Evolutionary conservation across 352 stramenopile genomes (phyloP), one percentile per base, ranked within the genome.

Genomic region (Pythium plurisporium): DNA sequence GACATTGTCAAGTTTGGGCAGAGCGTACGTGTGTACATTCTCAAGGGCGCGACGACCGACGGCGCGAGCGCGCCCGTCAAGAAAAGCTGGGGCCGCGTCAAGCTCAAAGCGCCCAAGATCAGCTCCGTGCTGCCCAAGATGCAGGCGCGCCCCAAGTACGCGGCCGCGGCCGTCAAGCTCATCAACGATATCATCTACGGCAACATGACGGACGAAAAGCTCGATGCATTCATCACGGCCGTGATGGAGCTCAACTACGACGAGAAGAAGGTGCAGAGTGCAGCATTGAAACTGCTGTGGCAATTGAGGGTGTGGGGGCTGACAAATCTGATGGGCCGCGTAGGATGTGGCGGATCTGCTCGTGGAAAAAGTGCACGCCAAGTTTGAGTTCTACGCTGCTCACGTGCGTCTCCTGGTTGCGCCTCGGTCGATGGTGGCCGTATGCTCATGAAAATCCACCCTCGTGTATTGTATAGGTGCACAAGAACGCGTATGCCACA

Each of bases 1-100:
- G 86, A 95, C 48, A 70, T 88, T 9, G 71, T 95, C 51, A 91
- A 88, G 55, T 95, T 95, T 55, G 86, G 86, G 9, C 86, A 95
- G 57, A 95, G 86, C 64, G 78, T 93, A 19, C 83, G 86, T 41
- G 67, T 91, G 48, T 95, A 95, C 49, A 79, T 89, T 17, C 49
- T 95, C 17, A 92, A 93, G 44, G 86, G 86, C 5, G 83, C 71
- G 4, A 76, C 76, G 23, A 55, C 71, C 6, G 72, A 87, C 3
- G 80, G 83, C 12, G 72, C 65, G 25, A 95, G 86, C 33, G 73
- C 76, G 34, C 64, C 76, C 6, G 74, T 89, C 31, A 95, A 95
- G 63, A 93, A 91, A 37, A 81, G 73, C 12, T 95, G 86, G 86
- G 75, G 76, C 8, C 76, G 76, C 49, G 68, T 87, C 22, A 89